Evolutionary conservation across 1,284 basidiomycete genomes (phyloP).

Genomic region (Phellinidium pouzarii): DNA sequence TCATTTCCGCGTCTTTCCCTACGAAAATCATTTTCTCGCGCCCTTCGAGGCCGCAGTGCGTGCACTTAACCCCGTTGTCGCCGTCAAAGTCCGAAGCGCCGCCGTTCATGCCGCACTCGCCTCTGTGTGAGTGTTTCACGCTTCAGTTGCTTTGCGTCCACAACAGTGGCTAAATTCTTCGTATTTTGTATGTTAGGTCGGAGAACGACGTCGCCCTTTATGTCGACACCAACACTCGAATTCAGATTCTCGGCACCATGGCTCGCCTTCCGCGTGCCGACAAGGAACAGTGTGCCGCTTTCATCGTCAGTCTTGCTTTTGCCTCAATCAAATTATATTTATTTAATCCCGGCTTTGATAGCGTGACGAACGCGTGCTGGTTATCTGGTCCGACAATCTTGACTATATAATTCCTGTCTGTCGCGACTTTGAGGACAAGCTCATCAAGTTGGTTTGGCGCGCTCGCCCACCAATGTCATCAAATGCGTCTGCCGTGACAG

Average conservation of each 20-base stretch:
- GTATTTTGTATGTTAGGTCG: constrained; percentile 4
- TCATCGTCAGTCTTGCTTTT: constrained; percentile 46
- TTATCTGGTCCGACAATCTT: constrained; percentile 74
- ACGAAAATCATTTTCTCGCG: constrained; percentile 51
- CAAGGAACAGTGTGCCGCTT: constrained; percentile 81
- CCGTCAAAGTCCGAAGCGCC: constrained; percentile 72
- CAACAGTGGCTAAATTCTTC: not conserved
- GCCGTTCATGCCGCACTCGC: constrained; percentile 74
- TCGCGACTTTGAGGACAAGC: constrained; percentile 64
- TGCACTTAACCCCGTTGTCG: constrained; percentile 70
- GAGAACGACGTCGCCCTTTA: constrained; percentile 20
- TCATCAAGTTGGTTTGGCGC: constrained; percentile 79
- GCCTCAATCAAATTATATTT: not conserved
- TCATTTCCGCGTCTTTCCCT: constrained; percentile 63
- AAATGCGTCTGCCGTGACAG: constrained; percentile 29
- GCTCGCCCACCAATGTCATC: constrained; percentile 32
- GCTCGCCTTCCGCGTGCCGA: constrained; percentile 58
- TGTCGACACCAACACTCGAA: constrained; percentile 40
- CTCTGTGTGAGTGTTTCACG: constrained; percentile 46
- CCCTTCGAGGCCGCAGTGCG: constrained; percentile 69
- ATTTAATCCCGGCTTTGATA: constrained; percentile 25
- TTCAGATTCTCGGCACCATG: constrained; percentile 63
- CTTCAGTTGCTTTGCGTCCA: constrained; percentile 10
- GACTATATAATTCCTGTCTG: constrained; percentile 61
- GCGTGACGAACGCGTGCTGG: constrained; percentile 68